A percentile compares a stretch with the other conserved stretches of the same genome.
These are phyloP conservation scores for Pseudocercospora eumusae DNA, from an alignment of 2,329 filamentous ascomycete genomes.

Conservation along the genomic window DNA sequence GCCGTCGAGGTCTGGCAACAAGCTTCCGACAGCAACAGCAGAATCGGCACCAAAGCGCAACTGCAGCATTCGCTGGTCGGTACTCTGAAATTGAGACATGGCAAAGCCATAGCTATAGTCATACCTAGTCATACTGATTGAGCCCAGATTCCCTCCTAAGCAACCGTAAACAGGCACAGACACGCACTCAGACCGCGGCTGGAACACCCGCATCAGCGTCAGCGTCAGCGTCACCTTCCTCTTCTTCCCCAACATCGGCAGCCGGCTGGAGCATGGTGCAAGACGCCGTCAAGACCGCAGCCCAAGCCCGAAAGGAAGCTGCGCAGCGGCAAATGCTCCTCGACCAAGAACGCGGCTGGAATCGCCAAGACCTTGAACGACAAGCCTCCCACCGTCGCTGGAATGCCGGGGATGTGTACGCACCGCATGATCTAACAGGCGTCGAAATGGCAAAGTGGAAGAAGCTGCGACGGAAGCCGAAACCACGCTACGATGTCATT, in stretches of 20 bases:
- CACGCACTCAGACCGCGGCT: not conserved
- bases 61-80: slow-evolving; percentile 32
- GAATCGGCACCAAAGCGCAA: slow-evolving; percentile 32
- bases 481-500: slow-evolving; percentile 63
- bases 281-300: slow-evolving; percentile 9
- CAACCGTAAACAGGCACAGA: not conserved
- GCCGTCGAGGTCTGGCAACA: slow-evolving; percentile 32
- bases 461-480: slow-evolving; percentile 54
- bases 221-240: not conserved
- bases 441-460: slow-evolving; percentile 82
- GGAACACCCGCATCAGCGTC: not conserved
- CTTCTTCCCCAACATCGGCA: not conserved
- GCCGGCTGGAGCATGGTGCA: slow-evolving; percentile 6
- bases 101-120: too few relatives aligned
- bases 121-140: too few relatives aligned
- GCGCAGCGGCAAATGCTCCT: slow-evolving; percentile 20
- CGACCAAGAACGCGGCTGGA: slow-evolving; percentile 34
- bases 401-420: slow-evolving; percentile 80
- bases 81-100: not conserved
- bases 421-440: slow-evolving; percentile 80
- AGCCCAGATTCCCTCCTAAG: slow-evolving; percentile 1
- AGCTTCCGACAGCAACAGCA: slow-evolving; percentile 28
- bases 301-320: slow-evolving; percentile 8
- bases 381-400: slow-evolving; percentile 69
- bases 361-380: slow-evolving; percentile 54